These are phyloP conservation scores for Rhododendron henanense DNA, from an alignment of 148 eudicot species.

Conservation along the genomic window DNA sequence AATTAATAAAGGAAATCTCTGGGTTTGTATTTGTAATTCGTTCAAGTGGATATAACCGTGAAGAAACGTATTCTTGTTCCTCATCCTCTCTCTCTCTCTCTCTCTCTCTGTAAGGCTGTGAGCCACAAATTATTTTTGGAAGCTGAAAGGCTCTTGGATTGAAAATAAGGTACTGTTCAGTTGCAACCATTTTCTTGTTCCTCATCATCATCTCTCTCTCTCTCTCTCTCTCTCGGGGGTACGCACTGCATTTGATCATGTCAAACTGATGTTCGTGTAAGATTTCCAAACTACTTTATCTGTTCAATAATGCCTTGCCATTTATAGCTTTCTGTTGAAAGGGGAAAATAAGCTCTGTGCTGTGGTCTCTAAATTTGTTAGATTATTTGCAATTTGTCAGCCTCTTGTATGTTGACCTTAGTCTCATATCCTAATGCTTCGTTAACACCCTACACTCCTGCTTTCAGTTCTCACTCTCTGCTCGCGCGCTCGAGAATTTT, in stretches of 20 bases:
- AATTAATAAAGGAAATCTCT: background rate
- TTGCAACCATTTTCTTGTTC: background rate
- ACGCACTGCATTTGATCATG: background rate
- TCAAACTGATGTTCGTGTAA: background rate
- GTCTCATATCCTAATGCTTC: too few species aligned
- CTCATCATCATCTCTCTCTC: background rate
- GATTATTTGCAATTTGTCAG: background rate
- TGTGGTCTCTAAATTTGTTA: background rate
- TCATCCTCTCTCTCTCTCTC: too few species aligned
- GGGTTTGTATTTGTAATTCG: background rate
- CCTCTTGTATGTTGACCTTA: background rate
- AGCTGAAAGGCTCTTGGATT: background rate
- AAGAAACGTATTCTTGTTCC: background rate
- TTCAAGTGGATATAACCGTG: background rate
- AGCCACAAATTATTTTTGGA: background rate
- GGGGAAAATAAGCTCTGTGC: background rate
- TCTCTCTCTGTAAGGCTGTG: background rate
- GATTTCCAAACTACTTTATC: background rate
- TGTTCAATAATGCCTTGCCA: background rate
- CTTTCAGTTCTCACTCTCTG: too few species aligned
- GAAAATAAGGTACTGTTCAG: background rate
- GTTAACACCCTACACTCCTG: too few species aligned
- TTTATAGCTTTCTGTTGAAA: background rate
- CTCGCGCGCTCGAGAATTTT: too few species aligned
- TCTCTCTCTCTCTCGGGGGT: background rate